phyloP scores from a whole-genome alignment of 2,329 filamentous ascomycete species.

The Claviceps monticola region DNA sequence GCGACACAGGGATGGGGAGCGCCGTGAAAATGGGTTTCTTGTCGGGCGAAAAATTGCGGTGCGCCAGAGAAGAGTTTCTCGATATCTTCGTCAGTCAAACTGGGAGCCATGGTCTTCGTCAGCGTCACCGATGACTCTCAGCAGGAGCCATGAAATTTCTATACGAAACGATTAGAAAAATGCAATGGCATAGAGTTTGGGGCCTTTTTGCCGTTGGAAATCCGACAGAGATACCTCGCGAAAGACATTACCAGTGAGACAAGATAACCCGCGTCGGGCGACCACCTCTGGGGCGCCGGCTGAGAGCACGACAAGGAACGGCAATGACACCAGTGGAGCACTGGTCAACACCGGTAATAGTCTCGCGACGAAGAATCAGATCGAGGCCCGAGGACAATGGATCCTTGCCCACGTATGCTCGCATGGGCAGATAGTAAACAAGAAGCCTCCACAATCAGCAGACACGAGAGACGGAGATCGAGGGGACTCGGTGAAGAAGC shows the following conservation, averaged over 20 bases:
- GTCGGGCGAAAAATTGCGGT: conserved; percentile 54
- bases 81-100: conserved; percentile 44
- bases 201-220: background rate
- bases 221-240: background rate
- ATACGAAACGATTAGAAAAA: background rate
- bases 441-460: background rate
- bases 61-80: conserved; percentile 64
- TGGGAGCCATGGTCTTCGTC: conserved; percentile 42
- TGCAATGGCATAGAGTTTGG: background rate
- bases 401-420: background rate
- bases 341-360: background rate
- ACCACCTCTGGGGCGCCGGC: background rate
- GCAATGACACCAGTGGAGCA: background rate
- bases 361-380: background rate
- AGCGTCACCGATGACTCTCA: conserved; percentile 25
- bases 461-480: background rate
- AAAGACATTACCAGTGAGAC: background rate
- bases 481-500: background rate
- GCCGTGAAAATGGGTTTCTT: conserved; percentile 43
- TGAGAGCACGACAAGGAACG: background rate
- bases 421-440: background rate
- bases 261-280: background rate
- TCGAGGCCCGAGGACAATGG: background rate
- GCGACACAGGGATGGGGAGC: conserved; percentile 49
- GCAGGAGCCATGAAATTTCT: conserved; percentile 5